Percentiles rank a stretch among this genome's conserved stretches.
Evolutionary conservation across 371 early-diverging fungal species (phyloP).

Genomic region (Zychaea mexicana): DNA sequence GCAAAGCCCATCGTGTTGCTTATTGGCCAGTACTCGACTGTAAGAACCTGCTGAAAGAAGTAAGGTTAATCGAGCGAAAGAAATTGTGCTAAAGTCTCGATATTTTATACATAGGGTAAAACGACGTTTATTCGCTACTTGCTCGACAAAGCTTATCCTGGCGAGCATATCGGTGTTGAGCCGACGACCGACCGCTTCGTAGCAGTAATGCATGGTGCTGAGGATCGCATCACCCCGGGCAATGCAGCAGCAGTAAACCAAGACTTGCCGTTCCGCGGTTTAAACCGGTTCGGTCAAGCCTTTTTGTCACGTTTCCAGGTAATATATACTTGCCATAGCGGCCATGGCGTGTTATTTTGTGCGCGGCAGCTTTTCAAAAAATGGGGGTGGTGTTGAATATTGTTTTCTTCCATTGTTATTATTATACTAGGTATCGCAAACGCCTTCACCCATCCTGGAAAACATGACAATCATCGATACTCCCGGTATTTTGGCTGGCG

Average conservation of each 20-base stretch:
- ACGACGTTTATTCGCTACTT: slow-evolving; percentile 86
- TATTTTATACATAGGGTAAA: slow-evolving; percentile 71
- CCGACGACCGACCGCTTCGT: slow-evolving; percentile 88
- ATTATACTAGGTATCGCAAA: slow-evolving; percentile 65
- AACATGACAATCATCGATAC: slow-evolving; percentile 88
- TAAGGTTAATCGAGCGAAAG: no score
- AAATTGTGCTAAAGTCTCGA: not conserved
- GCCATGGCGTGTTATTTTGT: no score
- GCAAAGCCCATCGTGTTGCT: slow-evolving; percentile 87
- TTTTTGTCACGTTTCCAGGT: slow-evolving; percentile 86
- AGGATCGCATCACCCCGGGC: slow-evolving; percentile 78
- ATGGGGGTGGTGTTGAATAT: no score
- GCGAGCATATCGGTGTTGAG: slow-evolving; percentile 88
- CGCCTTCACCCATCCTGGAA: slow-evolving; percentile 72
- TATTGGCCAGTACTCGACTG: slow-evolving; percentile 85
- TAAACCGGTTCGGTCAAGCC: slow-evolving; percentile 78
- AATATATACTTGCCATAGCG: no score
- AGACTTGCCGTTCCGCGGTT: slow-evolving; percentile 79
- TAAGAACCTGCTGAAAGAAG: no score
- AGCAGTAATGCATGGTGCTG: slow-evolving; percentile 79
- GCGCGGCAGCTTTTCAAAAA: no score
- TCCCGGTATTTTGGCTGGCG: slow-evolving; percentile 87
- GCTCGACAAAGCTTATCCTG: slow-evolving; percentile 84
- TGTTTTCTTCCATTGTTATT: no score
- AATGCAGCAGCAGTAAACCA: slow-evolving; percentile 87